phyloP scores from a whole-genome alignment of 2,329 filamentous ascomycete species.

The Daldinia eschscholtzii region DNA sequence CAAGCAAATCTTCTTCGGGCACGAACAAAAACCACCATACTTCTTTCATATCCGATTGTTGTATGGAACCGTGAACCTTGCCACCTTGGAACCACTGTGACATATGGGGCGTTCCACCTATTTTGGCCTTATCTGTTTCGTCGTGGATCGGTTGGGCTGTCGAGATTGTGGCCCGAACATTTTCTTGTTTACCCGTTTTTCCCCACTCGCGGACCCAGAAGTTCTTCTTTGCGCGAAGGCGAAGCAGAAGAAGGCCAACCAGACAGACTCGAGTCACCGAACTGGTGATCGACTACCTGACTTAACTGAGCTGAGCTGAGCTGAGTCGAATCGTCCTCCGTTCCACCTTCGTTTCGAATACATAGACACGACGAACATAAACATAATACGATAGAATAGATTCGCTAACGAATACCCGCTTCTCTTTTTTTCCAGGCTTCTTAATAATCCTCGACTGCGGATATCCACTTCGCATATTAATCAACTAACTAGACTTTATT shows the following conservation, averaged over 20 bases:
- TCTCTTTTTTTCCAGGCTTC: slow-evolving; percentile 21
- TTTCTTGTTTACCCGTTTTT: slow-evolving; percentile 45
- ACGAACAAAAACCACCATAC: slow-evolving; percentile 12
- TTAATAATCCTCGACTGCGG: slow-evolving; percentile 24
- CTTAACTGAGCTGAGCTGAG: slow-evolving; percentile 26
- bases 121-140: slow-evolving; percentile 37
- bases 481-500: slow-evolving; percentile 24
- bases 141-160: slow-evolving; percentile 40
- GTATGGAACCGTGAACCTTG: slow-evolving; percentile 30
- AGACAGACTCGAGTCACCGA: slow-evolving; percentile 24
- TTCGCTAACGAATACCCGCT: slow-evolving; percentile 25
- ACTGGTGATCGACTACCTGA: slow-evolving; percentile 16
- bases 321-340: slow-evolving; percentile 16
- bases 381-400: slow-evolving; percentile 12
- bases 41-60: slow-evolving; percentile 1
- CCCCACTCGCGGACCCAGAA: slow-evolving; percentile 34
- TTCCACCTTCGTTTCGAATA: not conserved
- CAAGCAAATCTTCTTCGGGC: slow-evolving; percentile 2
- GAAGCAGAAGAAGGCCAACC: slow-evolving; percentile 21
- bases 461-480: slow-evolving; percentile 24
- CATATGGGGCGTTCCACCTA: slow-evolving; percentile 31
- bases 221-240: slow-evolving; percentile 17
- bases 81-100: slow-evolving; percentile 29
- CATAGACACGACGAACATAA: slow-evolving; percentile 7
- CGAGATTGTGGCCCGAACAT: slow-evolving; percentile 42